phyloP scores from a whole-genome alignment of 2,329 filamentous ascomycete genomes.

The Penicillium sp. region DNA sequence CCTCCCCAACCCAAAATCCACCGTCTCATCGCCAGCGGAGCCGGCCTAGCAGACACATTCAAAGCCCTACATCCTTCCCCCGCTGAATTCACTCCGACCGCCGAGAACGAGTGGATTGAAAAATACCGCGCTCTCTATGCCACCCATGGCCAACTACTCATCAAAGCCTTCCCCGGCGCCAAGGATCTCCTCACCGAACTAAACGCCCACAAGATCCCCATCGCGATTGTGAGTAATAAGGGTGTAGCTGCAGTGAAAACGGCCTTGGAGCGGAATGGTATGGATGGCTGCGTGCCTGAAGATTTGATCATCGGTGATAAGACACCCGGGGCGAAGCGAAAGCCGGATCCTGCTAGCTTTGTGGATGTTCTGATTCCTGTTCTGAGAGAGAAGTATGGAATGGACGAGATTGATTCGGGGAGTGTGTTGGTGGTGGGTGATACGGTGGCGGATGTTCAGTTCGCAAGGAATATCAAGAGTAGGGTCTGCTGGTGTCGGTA shows the following conservation, averaged over 20 bases:
- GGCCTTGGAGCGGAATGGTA: slow-evolving; percentile 6
- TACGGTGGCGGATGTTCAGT: slow-evolving; percentile 13
- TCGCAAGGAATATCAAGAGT: slow-evolving; percentile 11
- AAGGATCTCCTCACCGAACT: slow-evolving; percentile 12
- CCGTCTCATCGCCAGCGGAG: slow-evolving; percentile 12
- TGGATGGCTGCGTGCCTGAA: slow-evolving; percentile 8
- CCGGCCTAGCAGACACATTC: slow-evolving; percentile 12
- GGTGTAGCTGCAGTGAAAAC: slow-evolving; percentile 15
- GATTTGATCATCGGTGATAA: slow-evolving; percentile 14
- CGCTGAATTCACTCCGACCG: background rate
- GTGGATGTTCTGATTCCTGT: slow-evolving; percentile 12
- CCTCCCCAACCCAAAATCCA: slow-evolving; percentile 8
- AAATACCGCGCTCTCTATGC: slow-evolving; percentile 20
- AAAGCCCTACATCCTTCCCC: slow-evolving; percentile 6
- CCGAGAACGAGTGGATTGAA: slow-evolving; percentile 15
- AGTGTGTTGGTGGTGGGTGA: slow-evolving; percentile 12
- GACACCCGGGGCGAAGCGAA: slow-evolving; percentile 12
- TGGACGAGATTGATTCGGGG: background rate
- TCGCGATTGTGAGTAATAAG: slow-evolving; percentile 23
- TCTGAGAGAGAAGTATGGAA: slow-evolving; percentile 5
- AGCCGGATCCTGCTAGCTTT: slow-evolving; percentile 14
- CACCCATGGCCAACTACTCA: slow-evolving; percentile 15
- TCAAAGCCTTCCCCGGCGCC: slow-evolving; percentile 16
- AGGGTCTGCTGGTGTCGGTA: slow-evolving; percentile 14
- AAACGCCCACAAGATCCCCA: slow-evolving; percentile 7